A percentile compares a stretch with the other conserved stretches of the same genome.
Conservation (phyloP, 2,329 filamentous ascomycete species). For the Xylaria digitata region DNA sequence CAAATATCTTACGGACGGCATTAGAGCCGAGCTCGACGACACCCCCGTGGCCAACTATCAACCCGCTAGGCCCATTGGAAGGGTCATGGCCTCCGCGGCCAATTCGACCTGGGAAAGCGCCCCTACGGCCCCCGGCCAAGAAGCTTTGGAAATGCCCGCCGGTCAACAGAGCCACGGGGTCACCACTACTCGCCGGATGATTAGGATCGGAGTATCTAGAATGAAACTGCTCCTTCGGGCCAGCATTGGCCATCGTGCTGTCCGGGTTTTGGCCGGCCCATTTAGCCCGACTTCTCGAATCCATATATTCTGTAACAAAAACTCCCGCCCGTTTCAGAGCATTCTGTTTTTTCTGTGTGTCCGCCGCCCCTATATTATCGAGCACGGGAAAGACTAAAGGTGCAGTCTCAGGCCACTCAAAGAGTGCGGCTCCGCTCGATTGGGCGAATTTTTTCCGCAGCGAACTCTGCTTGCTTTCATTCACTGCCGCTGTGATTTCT, state of each 20-base stretch:
- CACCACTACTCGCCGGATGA: constrained; percentile 20
- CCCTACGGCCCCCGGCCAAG: neutral
- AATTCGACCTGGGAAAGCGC: neutral
- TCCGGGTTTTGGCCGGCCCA: constrained; percentile 52
- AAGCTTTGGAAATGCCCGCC: constrained; percentile 35
- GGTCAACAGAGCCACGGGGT: constrained; percentile 10
- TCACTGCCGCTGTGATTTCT: neutral
- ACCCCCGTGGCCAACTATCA: neutral
- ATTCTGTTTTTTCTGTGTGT: constrained; percentile 39
- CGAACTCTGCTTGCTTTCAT: constrained; percentile 10
- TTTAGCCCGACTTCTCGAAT: constrained; percentile 59
- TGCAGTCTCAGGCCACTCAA: constrained; percentile 59
- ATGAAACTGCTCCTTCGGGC: constrained; percentile 37
- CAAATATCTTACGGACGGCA: constrained; percentile 7
- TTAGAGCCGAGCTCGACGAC: neutral
- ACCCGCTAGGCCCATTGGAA: neutral
- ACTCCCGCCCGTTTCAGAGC: constrained; percentile 48
- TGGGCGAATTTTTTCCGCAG: constrained; percentile 49
- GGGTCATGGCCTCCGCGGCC: neutral
- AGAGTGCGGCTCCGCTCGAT: constrained; percentile 53
- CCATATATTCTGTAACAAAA: constrained; percentile 60
- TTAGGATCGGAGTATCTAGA: constrained; percentile 30
- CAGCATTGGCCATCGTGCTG: constrained; percentile 43
- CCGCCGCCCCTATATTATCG: constrained; percentile 45
- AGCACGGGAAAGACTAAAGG: constrained; percentile 61